Evolutionary conservation across 805 yeast species (phyloP).

Genomic region (Scheffersomyces coipomensis): DNA sequence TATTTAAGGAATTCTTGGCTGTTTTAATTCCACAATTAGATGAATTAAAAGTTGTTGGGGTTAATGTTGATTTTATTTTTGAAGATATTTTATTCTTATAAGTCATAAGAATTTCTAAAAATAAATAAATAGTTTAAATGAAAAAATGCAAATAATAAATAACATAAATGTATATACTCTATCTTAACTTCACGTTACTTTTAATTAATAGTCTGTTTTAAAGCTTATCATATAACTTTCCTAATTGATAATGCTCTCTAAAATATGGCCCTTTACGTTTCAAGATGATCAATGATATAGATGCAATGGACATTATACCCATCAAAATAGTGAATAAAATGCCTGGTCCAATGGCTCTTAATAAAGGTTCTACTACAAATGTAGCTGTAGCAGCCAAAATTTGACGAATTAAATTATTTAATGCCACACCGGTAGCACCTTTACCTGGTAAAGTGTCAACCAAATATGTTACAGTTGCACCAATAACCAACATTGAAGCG

Average conservation of each 20-base stretch:
- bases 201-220: no score
- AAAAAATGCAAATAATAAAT: background rate
- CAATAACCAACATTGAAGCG: constrained; percentile 81
- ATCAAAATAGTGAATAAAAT: constrained; percentile 66
- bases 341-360: constrained; percentile 68
- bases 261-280: constrained; percentile 58
- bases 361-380: constrained; percentile 70
- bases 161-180: constrained; percentile 1
- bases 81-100: constrained; percentile 31
- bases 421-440: constrained; percentile 87
- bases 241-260: constrained; percentile 63
- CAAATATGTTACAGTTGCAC: constrained; percentile 75
- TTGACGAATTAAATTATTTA: constrained; percentile 74
- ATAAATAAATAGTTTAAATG: background rate
- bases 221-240: constrained; percentile 52
- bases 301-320: constrained; percentile 48
- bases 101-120: background rate
- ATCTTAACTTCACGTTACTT: background rate
- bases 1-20: constrained; percentile 54
- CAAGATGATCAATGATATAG: constrained; percentile 43
- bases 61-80: constrained; percentile 72
- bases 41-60: constrained; percentile 61
- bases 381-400: constrained; percentile 74
- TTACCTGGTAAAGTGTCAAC: constrained; percentile 84
- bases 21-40: constrained; percentile 57